Percentiles rank a stretch among this genome's conserved stretches.
phyloP scores from a whole-genome alignment of 768 basidiomycete species.

The Suillus fuscotomentosus region DNA sequence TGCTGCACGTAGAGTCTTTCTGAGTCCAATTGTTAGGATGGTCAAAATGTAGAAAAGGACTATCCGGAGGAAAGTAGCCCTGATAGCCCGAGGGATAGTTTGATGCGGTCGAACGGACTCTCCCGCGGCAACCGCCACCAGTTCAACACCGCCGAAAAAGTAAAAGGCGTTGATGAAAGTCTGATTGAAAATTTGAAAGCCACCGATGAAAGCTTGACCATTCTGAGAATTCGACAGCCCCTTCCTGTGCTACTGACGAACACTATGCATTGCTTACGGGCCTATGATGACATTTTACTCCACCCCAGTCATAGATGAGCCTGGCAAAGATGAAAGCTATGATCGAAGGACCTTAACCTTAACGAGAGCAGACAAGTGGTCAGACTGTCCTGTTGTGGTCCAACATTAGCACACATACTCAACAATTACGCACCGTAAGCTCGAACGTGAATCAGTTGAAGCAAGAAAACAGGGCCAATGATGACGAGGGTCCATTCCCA shows the following conservation, averaged over 20 bases:
- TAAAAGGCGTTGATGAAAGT: conserved; percentile 71
- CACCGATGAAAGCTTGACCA: conserved; percentile 52
- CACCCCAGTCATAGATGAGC: conserved; percentile 62
- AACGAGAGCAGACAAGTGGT: conserved; percentile 63
- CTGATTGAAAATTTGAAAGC: conserved; percentile 50
- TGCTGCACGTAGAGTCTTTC: conserved; percentile 51
- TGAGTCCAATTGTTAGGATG: conserved; percentile 62
- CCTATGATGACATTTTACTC: conserved; percentile 55
- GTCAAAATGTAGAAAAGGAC: conserved; percentile 40
- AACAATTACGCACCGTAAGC: conserved; percentile 44
- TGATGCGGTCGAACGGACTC: conserved; percentile 65
- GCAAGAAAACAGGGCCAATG: conserved; percentile 48
- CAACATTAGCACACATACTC: not conserved
- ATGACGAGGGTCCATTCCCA: conserved; percentile 61
- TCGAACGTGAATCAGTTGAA: conserved; percentile 56
- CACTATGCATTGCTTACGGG: conserved; percentile 37
- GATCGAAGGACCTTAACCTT: conserved; percentile 65
- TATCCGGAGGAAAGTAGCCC: conserved; percentile 66
- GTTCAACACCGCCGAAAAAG: conserved; percentile 66
- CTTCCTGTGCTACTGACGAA: conserved; percentile 21
- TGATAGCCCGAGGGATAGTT: conserved; percentile 62
- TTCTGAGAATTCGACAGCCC: conserved; percentile 50
- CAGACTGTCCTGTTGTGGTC: conserved; percentile 44
- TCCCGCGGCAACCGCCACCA: conserved; percentile 72
- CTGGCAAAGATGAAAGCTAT: conserved; percentile 61